Conservation (phyloP, 345 rosid species). For the Bruguiera gymnorhiza region DNA sequence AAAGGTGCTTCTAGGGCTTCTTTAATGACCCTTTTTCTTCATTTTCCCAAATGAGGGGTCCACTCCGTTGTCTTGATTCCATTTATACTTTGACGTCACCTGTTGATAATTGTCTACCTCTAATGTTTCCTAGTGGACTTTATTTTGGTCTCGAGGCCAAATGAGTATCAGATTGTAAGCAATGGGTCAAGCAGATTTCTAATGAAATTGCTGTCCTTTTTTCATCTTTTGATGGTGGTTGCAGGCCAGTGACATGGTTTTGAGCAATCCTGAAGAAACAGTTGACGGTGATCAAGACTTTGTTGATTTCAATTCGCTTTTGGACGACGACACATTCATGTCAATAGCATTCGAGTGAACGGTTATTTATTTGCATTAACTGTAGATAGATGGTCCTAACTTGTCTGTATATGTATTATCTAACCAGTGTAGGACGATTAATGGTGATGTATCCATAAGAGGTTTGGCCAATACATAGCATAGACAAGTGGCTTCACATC, state of each 20-base stretch:
- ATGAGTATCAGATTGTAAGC: no score
- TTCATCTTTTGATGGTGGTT: background rate
- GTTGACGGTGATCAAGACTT: slow-evolving; percentile 41
- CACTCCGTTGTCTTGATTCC: no score
- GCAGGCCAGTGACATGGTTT: slow-evolving; percentile 41
- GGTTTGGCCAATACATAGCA: slow-evolving; percentile 6
- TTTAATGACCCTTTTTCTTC: no score
- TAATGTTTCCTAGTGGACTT: no score
- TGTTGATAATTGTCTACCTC: no score
- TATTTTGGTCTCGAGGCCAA: no score
- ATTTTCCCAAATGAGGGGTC: no score
- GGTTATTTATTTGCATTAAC: slow-evolving; percentile 7
- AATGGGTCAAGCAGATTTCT: no score
- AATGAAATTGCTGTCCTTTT: background rate
- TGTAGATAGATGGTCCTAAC: slow-evolving; percentile 30
- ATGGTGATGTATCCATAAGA: background rate
- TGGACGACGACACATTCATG: slow-evolving; percentile 74
- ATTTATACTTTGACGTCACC: no score
- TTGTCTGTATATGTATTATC: slow-evolving; percentile 22
- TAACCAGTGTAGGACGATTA: slow-evolving; percentile 1
- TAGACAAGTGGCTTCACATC: background rate
- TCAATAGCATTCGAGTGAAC: slow-evolving; percentile 55
- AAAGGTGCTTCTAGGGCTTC: no score
- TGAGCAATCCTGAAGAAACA: slow-evolving; percentile 34
- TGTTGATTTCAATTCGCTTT: slow-evolving; percentile 57